Conservation (phyloP, 257 asterid species). For the Cordia subcordata region DNA sequence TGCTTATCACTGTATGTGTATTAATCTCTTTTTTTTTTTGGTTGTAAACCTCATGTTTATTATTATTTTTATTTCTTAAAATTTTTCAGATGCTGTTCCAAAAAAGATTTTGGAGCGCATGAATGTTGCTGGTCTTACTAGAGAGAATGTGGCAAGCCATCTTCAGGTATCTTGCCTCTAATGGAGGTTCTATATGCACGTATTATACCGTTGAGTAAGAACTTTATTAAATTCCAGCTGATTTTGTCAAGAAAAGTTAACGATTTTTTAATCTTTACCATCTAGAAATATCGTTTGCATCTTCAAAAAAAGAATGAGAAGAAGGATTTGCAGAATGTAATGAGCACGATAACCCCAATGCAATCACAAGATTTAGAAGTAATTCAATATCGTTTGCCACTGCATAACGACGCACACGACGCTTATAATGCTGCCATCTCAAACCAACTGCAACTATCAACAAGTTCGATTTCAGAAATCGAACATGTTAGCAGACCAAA, state of each 20-base stretch:
- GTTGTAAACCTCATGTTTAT: background rate
- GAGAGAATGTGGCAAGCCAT: constrained; percentile 28
- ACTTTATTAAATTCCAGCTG: too few relatives aligned
- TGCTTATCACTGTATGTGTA: background rate
- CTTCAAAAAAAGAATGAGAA: background rate
- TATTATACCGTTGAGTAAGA: too few relatives aligned
- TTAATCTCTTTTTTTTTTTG: too few relatives aligned
- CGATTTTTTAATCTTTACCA: background rate
- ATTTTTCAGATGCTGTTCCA: constrained; percentile 16
- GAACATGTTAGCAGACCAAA: background rate
- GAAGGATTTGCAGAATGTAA: background rate
- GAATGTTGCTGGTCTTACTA: constrained; percentile 11
- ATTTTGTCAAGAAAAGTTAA: background rate
- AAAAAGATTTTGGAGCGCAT: constrained; percentile 19
- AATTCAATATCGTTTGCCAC: too few relatives aligned
- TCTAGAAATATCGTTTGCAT: background rate
- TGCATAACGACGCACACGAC: too few relatives aligned
- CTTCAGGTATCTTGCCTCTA: constrained; percentile 20
- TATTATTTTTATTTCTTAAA: background rate
- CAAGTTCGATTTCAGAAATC: background rate
- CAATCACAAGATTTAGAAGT: background rate
- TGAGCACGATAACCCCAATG: too few relatives aligned
- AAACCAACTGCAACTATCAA: background rate
- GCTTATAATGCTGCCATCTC: background rate
- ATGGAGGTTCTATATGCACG: too few relatives aligned